Base-by-base conservation (phyloP, 768 basidiomycete species). In the Macrolepiota fuliginosa region DNA sequence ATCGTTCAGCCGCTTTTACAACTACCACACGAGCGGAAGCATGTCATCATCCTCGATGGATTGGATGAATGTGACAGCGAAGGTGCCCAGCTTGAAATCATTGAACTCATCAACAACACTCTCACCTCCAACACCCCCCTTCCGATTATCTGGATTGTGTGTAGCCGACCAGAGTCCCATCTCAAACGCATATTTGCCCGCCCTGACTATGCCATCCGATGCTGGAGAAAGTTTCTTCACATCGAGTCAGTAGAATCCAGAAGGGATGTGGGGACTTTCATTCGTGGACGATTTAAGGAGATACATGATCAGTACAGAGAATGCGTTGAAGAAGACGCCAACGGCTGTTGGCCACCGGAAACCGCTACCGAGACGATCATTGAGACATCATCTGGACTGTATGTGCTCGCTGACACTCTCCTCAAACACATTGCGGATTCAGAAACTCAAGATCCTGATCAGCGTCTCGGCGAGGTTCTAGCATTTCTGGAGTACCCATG, bases 291-390 rank as follows among this genome's bases (percentile, higher is more conserved):
- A n/a, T n/a, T n/a, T n/a, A n/a, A n/a, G n/a, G n/a, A n/a, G n/a
- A n/a, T n/a, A n/a, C n/a, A n/a, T n/a, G n/a, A n/a, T n/a, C n/a
- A n/a, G n/a, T n/a, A n/a, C n/a, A n/a, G n/a, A n/a, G n/a, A n/a
- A n/a, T n/a, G n/a, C n/a, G n/a, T n/a, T n/a, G n/a, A n/a, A n/a
- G n/a, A n/a, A n/a, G n/a, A n/a, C n/a, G n/a, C n/a, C n/a, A n/a
- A n/a, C n/a, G n/a, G n/a, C n/a, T n/a, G n/a, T n/a, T 54, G 53
- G 53, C 53, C 53, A 54, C 39, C 53, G 0, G 53, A 54, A 39
- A 19, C 1, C 1, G n/a, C 27, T 11, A 17, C 39, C 36, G 1
- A 6, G 36, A 37, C 37, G 13, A 12, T 54, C n/a, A 19, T 24
- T 4, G 37, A 1, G 6, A 27, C 35, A 1, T 1, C 35, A 0